phyloP scores from a whole-genome alignment of 768 basidiomycete genomes.

The Pulveroboletus ravenelii region DNA sequence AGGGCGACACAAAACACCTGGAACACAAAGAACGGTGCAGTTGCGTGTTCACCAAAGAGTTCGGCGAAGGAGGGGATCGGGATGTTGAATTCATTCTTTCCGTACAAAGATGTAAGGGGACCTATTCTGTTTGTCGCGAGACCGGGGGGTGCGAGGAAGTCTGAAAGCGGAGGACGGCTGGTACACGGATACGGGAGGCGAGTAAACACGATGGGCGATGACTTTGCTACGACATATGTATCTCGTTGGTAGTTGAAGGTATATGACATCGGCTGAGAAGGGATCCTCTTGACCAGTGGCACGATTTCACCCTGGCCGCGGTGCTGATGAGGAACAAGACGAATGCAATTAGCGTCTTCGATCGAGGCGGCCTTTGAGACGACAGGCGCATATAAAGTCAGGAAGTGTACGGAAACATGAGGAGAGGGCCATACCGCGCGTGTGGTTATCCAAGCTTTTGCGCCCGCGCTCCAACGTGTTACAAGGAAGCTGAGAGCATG shows the following conservation, averaged over 20 bases:
- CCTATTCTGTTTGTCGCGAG: conserved; percentile 47
- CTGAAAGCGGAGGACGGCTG: conserved; percentile 56
- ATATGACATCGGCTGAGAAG: conserved; percentile 56
- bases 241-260: conserved; percentile 95
- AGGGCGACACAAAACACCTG: conserved; percentile 96
- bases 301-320: conserved; percentile 91
- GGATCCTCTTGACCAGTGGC: conserved; percentile 56
- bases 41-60: conserved; percentile 92
- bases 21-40: conserved; percentile 99
- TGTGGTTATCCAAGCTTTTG: conserved; percentile 77
- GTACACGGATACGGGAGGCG: conserved; percentile 88
- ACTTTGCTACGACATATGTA: conserved; percentile 72
- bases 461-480: conserved; percentile 83
- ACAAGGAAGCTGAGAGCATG: conserved; percentile 91
- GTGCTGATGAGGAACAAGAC: conserved; percentile 74
- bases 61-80: conserved; percentile 93
- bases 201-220: conserved; percentile 57
- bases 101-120: conserved; percentile 63
- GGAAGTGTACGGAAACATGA: neutral
- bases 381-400: neutral
- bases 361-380: conserved; percentile 51
- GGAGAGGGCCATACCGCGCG: conserved; percentile 46
- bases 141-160: conserved; percentile 58
- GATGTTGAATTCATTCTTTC: conserved; percentile 94
- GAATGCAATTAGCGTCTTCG: conserved; percentile 73